Evolutionary conservation across 441 rosid species (phyloP), one percentile per base, ranked within the genome.

Genomic region (Biscutella laevigata): DNA sequence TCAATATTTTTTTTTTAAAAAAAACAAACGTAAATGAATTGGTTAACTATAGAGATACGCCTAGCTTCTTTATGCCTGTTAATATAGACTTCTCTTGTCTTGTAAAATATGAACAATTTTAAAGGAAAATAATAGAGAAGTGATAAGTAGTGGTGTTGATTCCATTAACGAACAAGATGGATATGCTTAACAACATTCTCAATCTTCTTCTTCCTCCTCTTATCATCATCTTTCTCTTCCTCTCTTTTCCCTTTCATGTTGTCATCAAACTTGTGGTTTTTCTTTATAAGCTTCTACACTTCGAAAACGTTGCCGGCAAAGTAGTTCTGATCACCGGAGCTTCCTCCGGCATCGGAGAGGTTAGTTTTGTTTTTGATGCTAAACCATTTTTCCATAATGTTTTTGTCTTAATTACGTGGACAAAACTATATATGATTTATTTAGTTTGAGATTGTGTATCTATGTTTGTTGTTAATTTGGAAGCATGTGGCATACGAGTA

Each of bases 331-430:
- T 74, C 36, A 71, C 78, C 6, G 73, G 76, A 34, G 77, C 78
- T 29, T 68, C 78, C 11, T 77, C 78, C 1, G 78, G 78, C 41
- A 62, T 77, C 1, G 78, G 78, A 12, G 72, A 76, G 74, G 74
- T 76, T 19, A n/a, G n/a, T n/a, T n/a, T n/a, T n/a, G n/a, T n/a
- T n/a, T n/a, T n/a, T n/a, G n/a, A n/a, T n/a, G n/a, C n/a, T n/a
- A n/a, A n/a, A n/a, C n/a, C n/a, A n/a, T n/a, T n/a, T n/a, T n/a
- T n/a, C n/a, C n/a, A 21, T 21, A 21, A 21, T 21, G 25, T 21
- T 21, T 21, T n/a, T n/a, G n/a, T n/a, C n/a, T n/a, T n/a, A n/a
- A n/a, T n/a, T n/a, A n/a, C n/a, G n/a, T n/a, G n/a, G n/a, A n/a
- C n/a, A n/a, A n/a, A n/a, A n/a, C n/a, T n/a, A n/a, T n/a, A n/a